Evolutionary conservation across 2,329 filamentous ascomycete species (phyloP).

Genomic region (Claviceps purpurea): DNA sequence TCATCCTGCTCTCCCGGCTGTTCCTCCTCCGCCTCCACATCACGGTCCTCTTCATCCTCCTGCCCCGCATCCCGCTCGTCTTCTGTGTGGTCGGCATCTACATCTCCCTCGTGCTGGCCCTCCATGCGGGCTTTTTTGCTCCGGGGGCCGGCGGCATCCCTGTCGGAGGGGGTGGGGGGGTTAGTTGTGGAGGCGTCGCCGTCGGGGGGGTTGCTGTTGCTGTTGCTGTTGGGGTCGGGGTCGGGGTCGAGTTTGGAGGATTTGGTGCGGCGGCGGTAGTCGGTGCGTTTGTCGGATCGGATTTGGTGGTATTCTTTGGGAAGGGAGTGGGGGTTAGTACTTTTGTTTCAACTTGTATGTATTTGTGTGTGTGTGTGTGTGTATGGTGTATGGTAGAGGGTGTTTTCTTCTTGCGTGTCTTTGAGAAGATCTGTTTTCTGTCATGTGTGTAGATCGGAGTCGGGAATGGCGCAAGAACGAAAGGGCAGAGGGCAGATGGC

Average conservation of each 20-base stretch:
- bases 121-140: constrained; percentile 33
- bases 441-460: too few species aligned
- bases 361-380: not conserved
- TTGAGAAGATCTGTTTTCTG: too few species aligned
- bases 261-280: constrained; percentile 56
- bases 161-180: constrained; percentile 14
- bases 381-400: not conserved
- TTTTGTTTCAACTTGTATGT: not conserved
- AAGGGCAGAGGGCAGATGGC: too few species aligned
- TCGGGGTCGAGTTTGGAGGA: constrained; percentile 32
- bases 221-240: not conserved
- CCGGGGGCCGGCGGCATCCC: constrained; percentile 22
- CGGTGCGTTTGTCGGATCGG: constrained; percentile 61
- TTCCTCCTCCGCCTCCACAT: constrained; percentile 31
- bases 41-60: constrained; percentile 25
- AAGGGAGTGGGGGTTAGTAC: not conserved
- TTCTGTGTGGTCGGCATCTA: constrained; percentile 12
- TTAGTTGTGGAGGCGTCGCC: constrained; percentile 26
- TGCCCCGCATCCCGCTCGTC: constrained; percentile 30
- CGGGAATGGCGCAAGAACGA: too few species aligned
- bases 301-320: constrained; percentile 54
- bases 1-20: constrained; percentile 30
- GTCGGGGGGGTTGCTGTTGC: not conserved
- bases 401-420: too few species aligned
- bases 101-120: constrained; percentile 14